phyloP scores from a whole-genome alignment of 768 basidiomycete species.

The Suillus luteus region DNA sequence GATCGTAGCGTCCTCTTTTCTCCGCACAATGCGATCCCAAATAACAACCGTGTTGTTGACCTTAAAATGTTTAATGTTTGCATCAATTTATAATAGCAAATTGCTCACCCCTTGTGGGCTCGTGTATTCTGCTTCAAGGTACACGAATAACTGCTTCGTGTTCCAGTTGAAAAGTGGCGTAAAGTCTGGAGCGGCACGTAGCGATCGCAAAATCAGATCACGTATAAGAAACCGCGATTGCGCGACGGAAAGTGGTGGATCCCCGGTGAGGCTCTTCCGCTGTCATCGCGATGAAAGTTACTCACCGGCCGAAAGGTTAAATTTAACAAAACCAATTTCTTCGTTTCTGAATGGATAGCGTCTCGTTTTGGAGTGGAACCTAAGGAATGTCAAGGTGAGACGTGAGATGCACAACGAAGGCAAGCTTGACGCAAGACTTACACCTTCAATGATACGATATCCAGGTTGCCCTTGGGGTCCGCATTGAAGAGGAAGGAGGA shows the following conservation, averaged over 20 bases:
- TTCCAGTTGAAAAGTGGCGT: conserved; percentile 91
- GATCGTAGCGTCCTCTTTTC: conserved; percentile 72
- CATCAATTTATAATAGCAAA: not conserved
- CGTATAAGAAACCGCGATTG: conserved; percentile 9
- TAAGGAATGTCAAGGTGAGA: conserved; percentile 27
- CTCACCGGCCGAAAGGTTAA: conserved; percentile 80
- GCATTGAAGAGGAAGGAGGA: conserved; percentile 69
- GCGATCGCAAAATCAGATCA: not conserved
- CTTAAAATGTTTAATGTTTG: conserved; percentile 33
- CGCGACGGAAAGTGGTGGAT: conserved; percentile 15
- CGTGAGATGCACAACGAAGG: conserved; percentile 14
- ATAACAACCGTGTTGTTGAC: conserved; percentile 78
- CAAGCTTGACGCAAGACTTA: conserved; percentile 39
- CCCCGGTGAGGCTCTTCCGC: conserved; percentile 25
- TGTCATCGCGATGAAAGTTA: conserved; percentile 28
- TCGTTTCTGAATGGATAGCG: conserved; percentile 62
- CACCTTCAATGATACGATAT: conserved; percentile 76
- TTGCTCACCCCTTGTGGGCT: conserved; percentile 68
- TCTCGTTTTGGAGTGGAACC: conserved; percentile 50
- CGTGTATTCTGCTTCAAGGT: conserved; percentile 82
- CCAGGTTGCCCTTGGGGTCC: conserved; percentile 56
- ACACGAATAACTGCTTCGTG: conserved; percentile 92
- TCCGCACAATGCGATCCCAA: conserved; percentile 91
- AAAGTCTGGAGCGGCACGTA: conserved; percentile 54
- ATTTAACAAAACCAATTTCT: conserved; percentile 79